These are phyloP conservation scores for Rhizopus sp. DNA, from an alignment of 371 early-diverging fungal species.

Conservation along the genomic window DNA sequence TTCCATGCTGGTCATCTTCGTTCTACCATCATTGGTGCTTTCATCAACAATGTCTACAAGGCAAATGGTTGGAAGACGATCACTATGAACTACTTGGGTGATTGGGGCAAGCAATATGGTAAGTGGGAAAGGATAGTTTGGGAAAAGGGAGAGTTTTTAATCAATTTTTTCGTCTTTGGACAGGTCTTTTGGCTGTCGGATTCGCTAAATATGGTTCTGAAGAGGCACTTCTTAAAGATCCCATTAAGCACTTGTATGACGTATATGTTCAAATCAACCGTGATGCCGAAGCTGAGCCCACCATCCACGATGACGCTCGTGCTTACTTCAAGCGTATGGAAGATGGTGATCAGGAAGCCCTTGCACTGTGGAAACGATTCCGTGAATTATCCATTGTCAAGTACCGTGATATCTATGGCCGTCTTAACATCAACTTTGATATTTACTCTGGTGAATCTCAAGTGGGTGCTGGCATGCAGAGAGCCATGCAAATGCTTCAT, in stretches of 20 bases:
- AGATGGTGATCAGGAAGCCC: conserved; percentile 88
- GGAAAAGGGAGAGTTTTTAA: background rate
- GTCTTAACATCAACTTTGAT: conserved; percentile 95
- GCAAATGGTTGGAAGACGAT: conserved; percentile 89
- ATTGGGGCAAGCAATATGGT: conserved; percentile 99
- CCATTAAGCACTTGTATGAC: conserved; percentile 93
- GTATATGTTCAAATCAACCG: conserved; percentile 95
- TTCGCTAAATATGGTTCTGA: conserved; percentile 83
- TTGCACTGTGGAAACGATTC: conserved; percentile 92
- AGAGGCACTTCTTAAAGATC: conserved; percentile 76
- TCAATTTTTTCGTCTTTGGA: conserved; percentile 9
- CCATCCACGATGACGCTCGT: conserved; percentile 89
- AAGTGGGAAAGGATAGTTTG: conserved; percentile 16
- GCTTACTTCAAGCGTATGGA: conserved; percentile 98
- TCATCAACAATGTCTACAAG: conserved; percentile 80
- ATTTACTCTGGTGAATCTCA: conserved; percentile 99
- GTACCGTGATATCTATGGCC: conserved; percentile 93
- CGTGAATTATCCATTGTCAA: conserved; percentile 93
- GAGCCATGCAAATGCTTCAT: conserved; percentile 76
- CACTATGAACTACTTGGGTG: conserved; percentile 98
- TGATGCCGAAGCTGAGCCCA: conserved; percentile 69
- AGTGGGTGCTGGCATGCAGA: conserved; percentile 79
- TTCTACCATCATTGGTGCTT: conserved; percentile 97
- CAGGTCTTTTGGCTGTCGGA: conserved; percentile 92
- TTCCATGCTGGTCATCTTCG: conserved; percentile 99